These are phyloP conservation scores for Westerdykella ornata DNA, from an alignment of 2,329 filamentous ascomycete species.

Conservation along the genomic window DNA sequence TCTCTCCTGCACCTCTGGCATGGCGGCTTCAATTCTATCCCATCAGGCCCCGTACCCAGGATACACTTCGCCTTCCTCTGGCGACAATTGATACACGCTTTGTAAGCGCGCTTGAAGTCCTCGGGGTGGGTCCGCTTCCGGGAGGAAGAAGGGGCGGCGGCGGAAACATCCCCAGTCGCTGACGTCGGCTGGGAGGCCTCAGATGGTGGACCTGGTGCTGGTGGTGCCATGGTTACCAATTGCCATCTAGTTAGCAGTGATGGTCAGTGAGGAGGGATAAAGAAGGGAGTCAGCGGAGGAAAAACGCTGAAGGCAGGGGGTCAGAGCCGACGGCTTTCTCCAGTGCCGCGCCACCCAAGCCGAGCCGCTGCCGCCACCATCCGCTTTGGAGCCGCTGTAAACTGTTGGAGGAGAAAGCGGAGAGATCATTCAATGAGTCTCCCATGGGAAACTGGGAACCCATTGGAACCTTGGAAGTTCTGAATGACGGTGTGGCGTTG, in stretches of 20 bases:
- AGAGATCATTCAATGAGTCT: too few relatives aligned
- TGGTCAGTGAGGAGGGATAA: neutral
- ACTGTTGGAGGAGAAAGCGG: too few relatives aligned
- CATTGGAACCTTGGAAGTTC: too few relatives aligned
- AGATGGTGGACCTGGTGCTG: neutral
- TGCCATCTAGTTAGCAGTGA: neutral
- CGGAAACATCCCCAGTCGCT: neutral
- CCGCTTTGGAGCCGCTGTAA: too few relatives aligned
- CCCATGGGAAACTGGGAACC: too few relatives aligned
- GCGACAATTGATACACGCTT: constrained; percentile 49
- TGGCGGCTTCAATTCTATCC: constrained; percentile 39
- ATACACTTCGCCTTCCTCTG: constrained; percentile 50
- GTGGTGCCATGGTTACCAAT: neutral
- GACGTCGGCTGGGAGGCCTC: neutral
- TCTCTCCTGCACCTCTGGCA: constrained; percentile 48
- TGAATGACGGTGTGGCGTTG: too few relatives aligned
- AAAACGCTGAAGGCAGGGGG: neutral
- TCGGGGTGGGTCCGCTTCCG: constrained; percentile 33
- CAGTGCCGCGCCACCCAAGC: too few relatives aligned
- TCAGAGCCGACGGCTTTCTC: too few relatives aligned
- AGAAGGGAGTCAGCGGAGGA: constrained; percentile 1
- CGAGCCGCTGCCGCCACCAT: too few relatives aligned
- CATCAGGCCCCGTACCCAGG: constrained; percentile 38
- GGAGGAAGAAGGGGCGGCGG: constrained; percentile 1
- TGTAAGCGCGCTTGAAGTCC: constrained; percentile 50